Conservation (phyloP, 148 eudicot genomes). For the Pharnaceum exiguum region DNA sequence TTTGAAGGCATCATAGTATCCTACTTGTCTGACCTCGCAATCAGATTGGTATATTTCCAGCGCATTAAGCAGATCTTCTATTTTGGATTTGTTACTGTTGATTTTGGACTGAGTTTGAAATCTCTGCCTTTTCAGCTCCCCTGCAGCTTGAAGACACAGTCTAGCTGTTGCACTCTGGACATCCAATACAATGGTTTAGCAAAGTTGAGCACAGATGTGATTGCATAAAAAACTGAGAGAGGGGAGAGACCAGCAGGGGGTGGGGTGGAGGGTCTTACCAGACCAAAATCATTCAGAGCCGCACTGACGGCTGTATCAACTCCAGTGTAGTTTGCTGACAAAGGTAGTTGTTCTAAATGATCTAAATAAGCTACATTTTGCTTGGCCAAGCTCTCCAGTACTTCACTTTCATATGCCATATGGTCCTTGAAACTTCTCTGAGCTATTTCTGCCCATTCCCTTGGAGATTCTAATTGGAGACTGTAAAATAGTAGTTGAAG, state of each 20-base stretch:
- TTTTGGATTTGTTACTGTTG: constrained; percentile 39
- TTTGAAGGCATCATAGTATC: constrained; percentile 85
- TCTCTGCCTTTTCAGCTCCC: constrained; percentile 62
- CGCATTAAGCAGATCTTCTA: constrained; percentile 30
- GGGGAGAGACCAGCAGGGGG: not conserved
- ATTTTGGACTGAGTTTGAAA: constrained; percentile 47
- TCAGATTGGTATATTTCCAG: constrained; percentile 46
- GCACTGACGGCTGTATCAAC: constrained; percentile 14
- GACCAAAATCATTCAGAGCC: constrained; percentile 62
- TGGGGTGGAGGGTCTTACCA: constrained; percentile 73
- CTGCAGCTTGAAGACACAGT: constrained; percentile 79
- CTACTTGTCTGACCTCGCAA: constrained; percentile 42
- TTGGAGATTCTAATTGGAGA: constrained; percentile 44
- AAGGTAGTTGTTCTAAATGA: constrained; percentile 51
- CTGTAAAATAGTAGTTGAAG: constrained; percentile 64
- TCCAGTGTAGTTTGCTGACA: constrained; percentile 31
- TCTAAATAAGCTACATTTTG: constrained; percentile 42
- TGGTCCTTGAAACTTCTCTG: constrained; percentile 50
- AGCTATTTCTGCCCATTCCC: constrained; percentile 40
- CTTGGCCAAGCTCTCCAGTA: constrained; percentile 39
- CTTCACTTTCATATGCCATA: constrained; percentile 44
- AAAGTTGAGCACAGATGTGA: constrained; percentile 1
- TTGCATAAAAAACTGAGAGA: not conserved
- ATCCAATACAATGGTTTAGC: constrained; percentile 6
- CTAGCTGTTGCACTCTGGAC: constrained; percentile 75